A percentile compares a stretch with the other conserved stretches of the same genome.
These are phyloP conservation scores for Hypericum perforatum DNA, from an alignment of 345 rosid species.

Conservation along the genomic window DNA sequence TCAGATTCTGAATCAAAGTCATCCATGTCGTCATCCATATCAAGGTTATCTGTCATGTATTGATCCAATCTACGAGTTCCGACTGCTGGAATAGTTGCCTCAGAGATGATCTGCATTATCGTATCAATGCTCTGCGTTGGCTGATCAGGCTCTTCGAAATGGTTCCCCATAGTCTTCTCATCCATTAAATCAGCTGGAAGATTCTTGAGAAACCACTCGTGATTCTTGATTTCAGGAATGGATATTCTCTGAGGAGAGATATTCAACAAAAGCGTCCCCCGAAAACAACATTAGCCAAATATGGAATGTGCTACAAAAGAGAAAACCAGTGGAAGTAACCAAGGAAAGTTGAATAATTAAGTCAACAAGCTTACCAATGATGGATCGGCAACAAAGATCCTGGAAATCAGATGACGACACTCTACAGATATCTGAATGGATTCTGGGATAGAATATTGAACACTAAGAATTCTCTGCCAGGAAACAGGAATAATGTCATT, in stretches of 20 bases:
- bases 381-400: slow-evolving; percentile 23
- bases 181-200: slow-evolving; percentile 25
- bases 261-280: slow-evolving; percentile 1
- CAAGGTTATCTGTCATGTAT: slow-evolving; percentile 18
- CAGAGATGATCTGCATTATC: slow-evolving; percentile 26
- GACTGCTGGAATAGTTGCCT: slow-evolving; percentile 24
- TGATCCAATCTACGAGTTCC: slow-evolving; percentile 13
- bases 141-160: slow-evolving; percentile 26
- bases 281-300: neutral
- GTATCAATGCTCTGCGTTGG: slow-evolving; percentile 21
- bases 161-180: slow-evolving; percentile 22
- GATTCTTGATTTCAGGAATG: slow-evolving; percentile 23
- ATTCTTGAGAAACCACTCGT: slow-evolving; percentile 22
- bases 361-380: slow-evolving; percentile 16
- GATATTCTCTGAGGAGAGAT: slow-evolving; percentile 16
- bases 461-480: slow-evolving; percentile 24
- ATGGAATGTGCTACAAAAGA: too few relatives aligned
- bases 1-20: slow-evolving; percentile 28
- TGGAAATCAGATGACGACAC: slow-evolving; percentile 21
- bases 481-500: slow-evolving; percentile 5
- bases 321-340: neutral
- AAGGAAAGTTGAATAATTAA: neutral
- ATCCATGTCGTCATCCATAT: slow-evolving; percentile 25
- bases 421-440: slow-evolving; percentile 18
- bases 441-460: slow-evolving; percentile 21